phyloP scores from a whole-genome alignment of 495 filamentous ascomycete species.

The Chaetomidium leptoderma region DNA sequence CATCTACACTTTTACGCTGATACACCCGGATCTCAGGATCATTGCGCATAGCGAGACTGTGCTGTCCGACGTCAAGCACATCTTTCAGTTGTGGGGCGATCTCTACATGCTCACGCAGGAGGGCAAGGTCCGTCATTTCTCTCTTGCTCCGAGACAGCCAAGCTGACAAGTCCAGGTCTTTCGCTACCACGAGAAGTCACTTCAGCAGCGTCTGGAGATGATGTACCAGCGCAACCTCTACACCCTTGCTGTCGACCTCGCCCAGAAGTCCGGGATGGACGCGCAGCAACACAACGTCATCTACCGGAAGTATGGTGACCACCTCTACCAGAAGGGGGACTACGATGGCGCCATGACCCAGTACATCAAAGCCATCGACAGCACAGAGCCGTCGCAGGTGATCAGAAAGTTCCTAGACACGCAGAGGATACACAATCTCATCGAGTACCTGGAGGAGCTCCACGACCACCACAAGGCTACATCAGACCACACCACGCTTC shows the following conservation, averaged over 20 bases:
- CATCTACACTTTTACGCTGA: conserved; percentile 78
- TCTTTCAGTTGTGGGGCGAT: conserved; percentile 89
- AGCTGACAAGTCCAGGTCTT: conserved; percentile 54
- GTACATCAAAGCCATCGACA: conserved; percentile 93
- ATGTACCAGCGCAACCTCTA: conserved; percentile 92
- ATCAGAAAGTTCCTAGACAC: conserved; percentile 96
- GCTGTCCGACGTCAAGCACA: conserved; percentile 66
- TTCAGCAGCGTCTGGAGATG: conserved; percentile 88
- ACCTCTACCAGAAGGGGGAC: conserved; percentile 88
- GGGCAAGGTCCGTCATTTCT: conserved; percentile 62
- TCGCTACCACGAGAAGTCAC: conserved; percentile 85
- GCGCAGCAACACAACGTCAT: conserved; percentile 80
- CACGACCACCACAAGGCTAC: conserved; percentile 92
- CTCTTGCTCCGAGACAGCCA: background rate
- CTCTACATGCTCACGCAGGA: conserved; percentile 82
- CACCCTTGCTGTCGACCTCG: conserved; percentile 84
- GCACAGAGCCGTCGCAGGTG: conserved; percentile 89
- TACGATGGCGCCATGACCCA: conserved; percentile 98
- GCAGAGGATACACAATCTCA: conserved; percentile 92
- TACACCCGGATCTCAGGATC: conserved; percentile 87
- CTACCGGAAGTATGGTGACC: conserved; percentile 90
- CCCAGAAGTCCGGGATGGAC: conserved; percentile 81
- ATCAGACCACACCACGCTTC: conserved; percentile 90
- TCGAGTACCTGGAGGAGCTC: conserved; percentile 94
- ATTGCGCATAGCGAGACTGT: conserved; percentile 85